phyloP scores from a whole-genome alignment of 768 basidiomycete genomes.

The Boletales sp. region DNA sequence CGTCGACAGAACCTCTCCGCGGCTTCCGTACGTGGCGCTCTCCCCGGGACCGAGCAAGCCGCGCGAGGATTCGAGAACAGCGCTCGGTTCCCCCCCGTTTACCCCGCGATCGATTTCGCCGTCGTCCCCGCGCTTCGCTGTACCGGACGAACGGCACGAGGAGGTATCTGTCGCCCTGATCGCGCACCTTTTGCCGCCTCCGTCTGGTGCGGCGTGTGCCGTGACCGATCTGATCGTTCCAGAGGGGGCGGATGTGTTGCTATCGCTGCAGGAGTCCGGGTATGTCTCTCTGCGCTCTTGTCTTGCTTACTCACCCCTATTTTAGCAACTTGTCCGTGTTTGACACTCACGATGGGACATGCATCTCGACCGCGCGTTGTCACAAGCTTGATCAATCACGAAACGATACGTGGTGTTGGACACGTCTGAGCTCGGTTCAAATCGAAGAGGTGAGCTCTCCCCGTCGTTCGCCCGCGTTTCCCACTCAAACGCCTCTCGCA shows the following conservation, averaged over 20 bases:
- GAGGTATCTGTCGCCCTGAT: constrained; percentile 19
- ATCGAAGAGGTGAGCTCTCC: constrained; percentile 14
- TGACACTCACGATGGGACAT: constrained; percentile 48
- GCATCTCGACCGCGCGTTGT: constrained; percentile 25
- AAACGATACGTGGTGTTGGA: constrained; percentile 18
- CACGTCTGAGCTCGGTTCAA: constrained; percentile 18
- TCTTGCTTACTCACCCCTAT: constrained; percentile 1
- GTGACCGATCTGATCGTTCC: constrained; percentile 48
- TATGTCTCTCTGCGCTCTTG: constrained; percentile 28
- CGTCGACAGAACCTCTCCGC: constrained; percentile 23
- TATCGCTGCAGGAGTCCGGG: constrained; percentile 66
- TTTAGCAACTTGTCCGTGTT: constrained; percentile 53
- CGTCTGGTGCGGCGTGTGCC: constrained; percentile 34
- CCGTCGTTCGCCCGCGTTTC: not conserved
- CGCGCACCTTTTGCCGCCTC: constrained; percentile 46
- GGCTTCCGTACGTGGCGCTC: constrained; percentile 1
- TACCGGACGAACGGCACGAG: constrained; percentile 10
- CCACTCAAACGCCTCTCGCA: constrained; percentile 4
- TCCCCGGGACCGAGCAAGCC: constrained; percentile 13
- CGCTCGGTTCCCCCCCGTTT: constrained; percentile 41
- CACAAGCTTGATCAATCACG: not conserved
- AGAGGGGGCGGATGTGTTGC: constrained; percentile 40
- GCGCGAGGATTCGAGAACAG: constrained; percentile 35
- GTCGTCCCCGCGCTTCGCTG: constrained; percentile 29
- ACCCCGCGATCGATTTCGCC: constrained; percentile 35